Conservation (phyloP, 352 stramenopile genomes). For the Globisporangium takayamanum region DNA sequence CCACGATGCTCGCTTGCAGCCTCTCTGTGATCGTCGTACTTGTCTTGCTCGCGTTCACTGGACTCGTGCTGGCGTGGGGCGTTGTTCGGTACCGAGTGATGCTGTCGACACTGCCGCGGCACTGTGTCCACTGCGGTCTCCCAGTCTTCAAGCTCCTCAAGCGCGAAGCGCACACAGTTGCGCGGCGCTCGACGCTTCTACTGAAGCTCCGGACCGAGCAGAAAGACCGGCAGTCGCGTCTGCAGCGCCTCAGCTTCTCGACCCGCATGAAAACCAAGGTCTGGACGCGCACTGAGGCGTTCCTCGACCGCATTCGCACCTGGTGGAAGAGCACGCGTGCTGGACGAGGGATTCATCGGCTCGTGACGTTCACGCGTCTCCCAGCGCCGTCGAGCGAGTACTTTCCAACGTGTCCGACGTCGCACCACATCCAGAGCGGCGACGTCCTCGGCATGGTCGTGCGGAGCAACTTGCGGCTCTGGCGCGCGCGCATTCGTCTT, state of each 20-base stretch:
- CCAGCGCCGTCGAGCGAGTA: slow-evolving; percentile 42
- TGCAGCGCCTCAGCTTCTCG: slow-evolving; percentile 15
- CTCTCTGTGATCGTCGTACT: slow-evolving; percentile 36
- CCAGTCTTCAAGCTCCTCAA: slow-evolving; percentile 46
- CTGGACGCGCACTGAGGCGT: slow-evolving; percentile 6
- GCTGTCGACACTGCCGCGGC: slow-evolving; percentile 41
- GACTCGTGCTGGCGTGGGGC: slow-evolving; percentile 38
- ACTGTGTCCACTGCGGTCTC: slow-evolving; percentile 52
- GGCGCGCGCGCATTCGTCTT: slow-evolving; percentile 57
- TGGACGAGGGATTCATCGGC: slow-evolving; percentile 17
- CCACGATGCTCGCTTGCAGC: slow-evolving; percentile 12
- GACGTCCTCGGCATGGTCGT: slow-evolving; percentile 58
- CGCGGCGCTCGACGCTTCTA: slow-evolving; percentile 30
- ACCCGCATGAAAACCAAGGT: slow-evolving; percentile 24
- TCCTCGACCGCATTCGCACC: slow-evolving; percentile 4
- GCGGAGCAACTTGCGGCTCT: slow-evolving; percentile 62
- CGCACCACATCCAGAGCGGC: slow-evolving; percentile 32
- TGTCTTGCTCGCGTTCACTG: slow-evolving; percentile 26
- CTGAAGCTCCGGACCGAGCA: slow-evolving; percentile 38
- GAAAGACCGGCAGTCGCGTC: slow-evolving; percentile 11
- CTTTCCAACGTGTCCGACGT: slow-evolving; percentile 39
- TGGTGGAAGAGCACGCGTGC: slow-evolving; percentile 19
- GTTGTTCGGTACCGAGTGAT: slow-evolving; percentile 52
- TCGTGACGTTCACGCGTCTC: slow-evolving; percentile 25
- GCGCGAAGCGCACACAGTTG: slow-evolving; percentile 20